Evolutionary conservation across 495 filamentous ascomycete genomes (phyloP).

Genomic region (Amphirosellinia nigrospora): DNA sequence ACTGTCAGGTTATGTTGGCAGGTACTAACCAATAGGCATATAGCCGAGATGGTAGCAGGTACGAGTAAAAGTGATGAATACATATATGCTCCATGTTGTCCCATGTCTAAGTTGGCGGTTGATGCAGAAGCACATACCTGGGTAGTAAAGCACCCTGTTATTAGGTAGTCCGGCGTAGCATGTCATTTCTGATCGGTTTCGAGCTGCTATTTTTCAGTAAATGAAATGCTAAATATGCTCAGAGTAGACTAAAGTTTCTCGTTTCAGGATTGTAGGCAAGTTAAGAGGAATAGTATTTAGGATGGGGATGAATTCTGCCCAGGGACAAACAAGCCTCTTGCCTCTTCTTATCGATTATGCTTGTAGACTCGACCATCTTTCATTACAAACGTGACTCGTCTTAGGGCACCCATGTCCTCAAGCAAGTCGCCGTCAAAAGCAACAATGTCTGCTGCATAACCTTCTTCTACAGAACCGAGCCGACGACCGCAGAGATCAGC

Average conservation of each 20-base stretch:
- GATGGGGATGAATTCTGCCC: not conserved
- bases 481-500: constrained; percentile 52
- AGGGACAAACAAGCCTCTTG: not conserved
- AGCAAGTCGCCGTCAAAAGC: constrained; percentile 48
- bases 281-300: not conserved
- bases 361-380: constrained; percentile 56
- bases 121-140: not conserved
- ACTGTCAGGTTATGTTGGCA: not conserved
- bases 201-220: not conserved
- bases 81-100: not conserved
- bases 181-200: not conserved
- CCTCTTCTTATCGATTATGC: not conserved
- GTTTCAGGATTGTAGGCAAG: not conserved
- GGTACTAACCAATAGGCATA: not conserved
- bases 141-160: not conserved
- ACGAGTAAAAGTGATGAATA: not conserved
- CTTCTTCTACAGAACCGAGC: constrained; percentile 56
- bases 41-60: not conserved
- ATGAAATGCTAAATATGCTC: not conserved
- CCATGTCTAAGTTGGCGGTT: not conserved
- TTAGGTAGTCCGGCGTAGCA: not conserved
- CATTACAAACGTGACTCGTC: constrained; percentile 59
- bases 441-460: constrained; percentile 57
- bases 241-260: not conserved
- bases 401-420: constrained; percentile 44